Percentiles rank a stretch among this genome's conserved stretches.
Conservation (phyloP, 1,284 basidiomycete species). For the Leccinum pachyderme region DNA sequence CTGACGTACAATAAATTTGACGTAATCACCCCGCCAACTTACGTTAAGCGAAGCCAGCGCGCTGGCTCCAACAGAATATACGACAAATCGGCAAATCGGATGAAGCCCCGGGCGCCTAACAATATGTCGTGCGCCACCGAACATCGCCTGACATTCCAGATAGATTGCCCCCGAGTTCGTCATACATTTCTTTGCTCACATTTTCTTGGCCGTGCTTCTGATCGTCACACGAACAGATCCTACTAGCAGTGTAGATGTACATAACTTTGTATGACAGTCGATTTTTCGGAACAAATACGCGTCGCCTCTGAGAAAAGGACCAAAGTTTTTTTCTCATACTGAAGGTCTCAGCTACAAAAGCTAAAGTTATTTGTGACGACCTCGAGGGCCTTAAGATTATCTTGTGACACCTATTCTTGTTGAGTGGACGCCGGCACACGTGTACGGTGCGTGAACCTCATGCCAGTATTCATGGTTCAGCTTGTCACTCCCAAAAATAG, state of each 20-base stretch:
- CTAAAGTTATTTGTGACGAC: neutral
- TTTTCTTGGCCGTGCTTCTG: conserved; percentile 18
- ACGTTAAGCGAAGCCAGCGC: neutral
- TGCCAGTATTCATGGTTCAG: conserved; percentile 3
- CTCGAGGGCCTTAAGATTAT: neutral
- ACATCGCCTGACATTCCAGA: neutral
- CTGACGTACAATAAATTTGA: neutral
- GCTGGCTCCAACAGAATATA: neutral
- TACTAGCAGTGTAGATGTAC: neutral
- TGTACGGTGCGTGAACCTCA: conserved; percentile 9
- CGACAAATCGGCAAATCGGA: conserved; percentile 1
- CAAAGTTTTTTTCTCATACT: conserved; percentile 3
- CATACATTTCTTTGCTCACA: conserved; percentile 4
- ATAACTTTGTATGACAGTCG: conserved; percentile 1
- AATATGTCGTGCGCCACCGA: neutral
- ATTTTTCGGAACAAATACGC: conserved; percentile 13
- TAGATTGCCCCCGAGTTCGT: neutral
- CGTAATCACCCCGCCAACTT: neutral
- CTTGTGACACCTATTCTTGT: neutral
- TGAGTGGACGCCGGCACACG: conserved; percentile 8
- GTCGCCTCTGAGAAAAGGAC: conserved; percentile 15
- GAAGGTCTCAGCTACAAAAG: neutral
- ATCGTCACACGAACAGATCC: conserved; percentile 9
- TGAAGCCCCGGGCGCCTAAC: neutral
- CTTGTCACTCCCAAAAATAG: conserved; percentile 3